Percentiles rank a stretch among this genome's conserved stretches.
These are phyloP conservation scores for Blastomyces parvus DNA, from an alignment of 2,329 filamentous ascomycete genomes.

Conservation along the genomic window DNA sequence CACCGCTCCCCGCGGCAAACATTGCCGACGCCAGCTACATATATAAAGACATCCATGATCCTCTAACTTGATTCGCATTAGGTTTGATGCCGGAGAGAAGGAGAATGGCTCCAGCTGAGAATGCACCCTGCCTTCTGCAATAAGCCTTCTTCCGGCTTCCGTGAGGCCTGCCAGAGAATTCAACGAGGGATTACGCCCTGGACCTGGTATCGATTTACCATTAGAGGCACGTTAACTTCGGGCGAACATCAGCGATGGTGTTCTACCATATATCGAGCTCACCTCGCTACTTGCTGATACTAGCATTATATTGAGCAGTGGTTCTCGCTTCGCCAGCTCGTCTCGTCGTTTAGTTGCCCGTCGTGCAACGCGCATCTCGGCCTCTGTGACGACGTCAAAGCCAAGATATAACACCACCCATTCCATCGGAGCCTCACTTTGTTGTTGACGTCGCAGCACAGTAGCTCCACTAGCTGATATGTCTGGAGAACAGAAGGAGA, in stretches of 20 bases:
- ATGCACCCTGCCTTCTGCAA: not conserved
- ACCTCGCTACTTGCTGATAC: not conserved
- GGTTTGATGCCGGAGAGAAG: not conserved
- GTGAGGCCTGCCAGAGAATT: not conserved
- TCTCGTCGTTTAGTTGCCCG: not conserved
- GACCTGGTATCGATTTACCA: not conserved
- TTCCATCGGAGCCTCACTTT: not conserved
- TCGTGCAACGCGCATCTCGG: not conserved
- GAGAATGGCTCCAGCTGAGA: not conserved
- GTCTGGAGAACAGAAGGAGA: not conserved
- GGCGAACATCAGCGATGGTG: not conserved
- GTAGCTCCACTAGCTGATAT: not conserved
- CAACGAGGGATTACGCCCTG: not conserved
- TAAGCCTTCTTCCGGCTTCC: not conserved
- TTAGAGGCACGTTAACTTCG: not conserved
- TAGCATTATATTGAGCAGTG: not conserved
- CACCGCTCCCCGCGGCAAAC: not conserved
- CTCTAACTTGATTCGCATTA: not conserved
- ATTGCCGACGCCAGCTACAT: not conserved
- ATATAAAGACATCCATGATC: no score
- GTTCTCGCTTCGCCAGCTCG: not conserved
- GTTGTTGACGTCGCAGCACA: not conserved
- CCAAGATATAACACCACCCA: not conserved
- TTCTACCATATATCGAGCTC: not conserved
- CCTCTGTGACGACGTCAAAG: not conserved